phyloP scores from a whole-genome alignment of 2,329 filamentous ascomycete species.

The Pleurostoma richardsiae region DNA sequence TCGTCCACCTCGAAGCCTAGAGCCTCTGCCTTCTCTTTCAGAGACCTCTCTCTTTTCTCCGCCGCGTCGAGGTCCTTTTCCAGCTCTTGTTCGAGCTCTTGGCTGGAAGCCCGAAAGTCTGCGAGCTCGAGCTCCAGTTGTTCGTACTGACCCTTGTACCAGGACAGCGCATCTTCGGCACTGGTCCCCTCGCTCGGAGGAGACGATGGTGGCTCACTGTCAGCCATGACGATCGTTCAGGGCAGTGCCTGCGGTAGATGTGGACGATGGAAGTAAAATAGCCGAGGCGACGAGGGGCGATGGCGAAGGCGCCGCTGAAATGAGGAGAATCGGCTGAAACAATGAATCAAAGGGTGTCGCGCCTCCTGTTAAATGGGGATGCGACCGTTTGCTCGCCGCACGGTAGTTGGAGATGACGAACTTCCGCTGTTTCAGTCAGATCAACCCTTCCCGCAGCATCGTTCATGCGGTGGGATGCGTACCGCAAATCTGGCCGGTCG shows the following conservation, averaged over 20 bases:
- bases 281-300: conserved; percentile 3
- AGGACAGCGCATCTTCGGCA: conserved; percentile 73
- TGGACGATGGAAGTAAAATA: conserved; percentile 8
- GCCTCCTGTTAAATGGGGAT: conserved; percentile 3
- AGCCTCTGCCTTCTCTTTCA: conserved; percentile 83
- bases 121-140: conserved; percentile 84
- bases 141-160: conserved; percentile 96
- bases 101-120: conserved; percentile 91
- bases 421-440: conserved; percentile 9
- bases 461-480: conserved; percentile 6
- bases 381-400: background rate
- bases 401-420: conserved; percentile 1
- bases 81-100: conserved; percentile 88
- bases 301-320: conserved; percentile 1
- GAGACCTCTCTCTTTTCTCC: conserved; percentile 81
- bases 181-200: conserved; percentile 50
- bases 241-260: conserved; percentile 7
- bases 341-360: conserved; percentile 1
- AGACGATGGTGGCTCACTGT: conserved; percentile 53
- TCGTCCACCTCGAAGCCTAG: conserved; percentile 89
- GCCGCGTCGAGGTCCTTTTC: conserved; percentile 95
- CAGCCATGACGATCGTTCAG: conserved; percentile 33
- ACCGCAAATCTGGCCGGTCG: background rate
- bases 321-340: conserved; percentile 6
- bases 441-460: conserved; percentile 3